A percentile compares a stretch with the other conserved stretches of the same genome.
These are phyloP conservation scores for Phaeoacremonium minimum DNA, from an alignment of 2,329 filamentous ascomycete genomes.

Conservation along the genomic window DNA sequence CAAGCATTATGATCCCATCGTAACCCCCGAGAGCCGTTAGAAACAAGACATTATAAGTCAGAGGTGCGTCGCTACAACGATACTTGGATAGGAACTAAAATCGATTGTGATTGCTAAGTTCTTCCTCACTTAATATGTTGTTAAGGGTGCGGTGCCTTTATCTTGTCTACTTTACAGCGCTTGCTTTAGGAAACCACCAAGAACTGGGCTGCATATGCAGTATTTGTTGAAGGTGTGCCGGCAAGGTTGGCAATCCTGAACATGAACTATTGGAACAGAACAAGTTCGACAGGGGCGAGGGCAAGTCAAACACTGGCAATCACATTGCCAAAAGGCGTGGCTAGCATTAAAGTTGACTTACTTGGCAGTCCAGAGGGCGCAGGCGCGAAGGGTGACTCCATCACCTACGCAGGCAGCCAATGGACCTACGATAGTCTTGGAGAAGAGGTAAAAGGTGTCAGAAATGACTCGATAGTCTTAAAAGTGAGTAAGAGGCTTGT, in stretches of 20 bases:
- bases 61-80: too few species aligned
- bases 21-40: too few species aligned
- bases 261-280: slow-evolving; percentile 29
- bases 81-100: too few species aligned
- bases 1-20: too few species aligned
- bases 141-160: too few species aligned
- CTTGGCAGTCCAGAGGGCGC: slow-evolving; percentile 27
- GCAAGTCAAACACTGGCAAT: slow-evolving; percentile 16
- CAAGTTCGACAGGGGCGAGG: slow-evolving; percentile 16
- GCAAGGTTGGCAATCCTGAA: slow-evolving; percentile 25
- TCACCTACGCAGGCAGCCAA: slow-evolving; percentile 31
- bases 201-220: slow-evolving; percentile 22
- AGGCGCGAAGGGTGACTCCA: slow-evolving; percentile 22
- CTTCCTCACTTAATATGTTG: too few species aligned
- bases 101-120: too few species aligned
- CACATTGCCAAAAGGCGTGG: slow-evolving; percentile 12
- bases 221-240: slow-evolving; percentile 20
- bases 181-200: too few species aligned
- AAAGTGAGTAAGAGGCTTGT: slow-evolving; percentile 18
- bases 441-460: slow-evolving; percentile 23
- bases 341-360: slow-evolving; percentile 19
- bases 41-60: too few species aligned
- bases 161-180: too few species aligned
- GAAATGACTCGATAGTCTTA: slow-evolving; percentile 21
- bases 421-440: slow-evolving; percentile 29